Base-by-base conservation (phyloP, 805 yeast species). In the Crinitomyces ghanaensis region DNA sequence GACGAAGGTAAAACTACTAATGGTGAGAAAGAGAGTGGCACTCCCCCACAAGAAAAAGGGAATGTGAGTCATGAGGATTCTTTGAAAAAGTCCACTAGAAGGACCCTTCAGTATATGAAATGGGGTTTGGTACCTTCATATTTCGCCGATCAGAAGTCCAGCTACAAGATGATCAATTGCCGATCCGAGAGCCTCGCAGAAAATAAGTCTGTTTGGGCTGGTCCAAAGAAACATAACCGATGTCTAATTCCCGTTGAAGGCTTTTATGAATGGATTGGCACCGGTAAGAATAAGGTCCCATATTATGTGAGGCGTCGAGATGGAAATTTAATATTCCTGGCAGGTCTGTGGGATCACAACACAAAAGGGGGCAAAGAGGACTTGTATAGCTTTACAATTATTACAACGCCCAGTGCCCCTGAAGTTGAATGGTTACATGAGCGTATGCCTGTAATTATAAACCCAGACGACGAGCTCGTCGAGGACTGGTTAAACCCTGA, bases 221-320 rank as follows among this genome's bases (percentile, higher is more conserved):
- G 60, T 1, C 61, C 70, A 4, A 56, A 65, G 23, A 56, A 63
- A 16, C 55, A 56, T 6, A 58, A 60, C 4, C 59, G 95, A 24
- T 85, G 95, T 51, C 74, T 77, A 1, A 71, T 84, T 0, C 88
- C 93, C 0, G 66, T 81, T 25, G 68, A 71, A 46, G 95, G 95
- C 0, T 86, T 86, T 53, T 86, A 71, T 49, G 96, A 86, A 54
- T 86, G 96, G 95, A 42, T 43, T 48, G 7, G 58, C 50, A 34
- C 55, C 50, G 19, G 58, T 53, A 77, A 73, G 48, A 27, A 59
- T 6, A 77, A 72, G 46, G 51, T 53, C 0, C 95, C 95, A 0
- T 72, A 77, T 50, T 86, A 60, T 47, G 64, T 85, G 12, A 68
- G 64, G 21, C 62, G 78, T 20, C 65, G 62, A 26, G 71, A 68